These are phyloP conservation scores for Madurella mycetomatis DNA, from an alignment of 2,329 filamentous ascomycete genomes.

Conservation along the genomic window DNA sequence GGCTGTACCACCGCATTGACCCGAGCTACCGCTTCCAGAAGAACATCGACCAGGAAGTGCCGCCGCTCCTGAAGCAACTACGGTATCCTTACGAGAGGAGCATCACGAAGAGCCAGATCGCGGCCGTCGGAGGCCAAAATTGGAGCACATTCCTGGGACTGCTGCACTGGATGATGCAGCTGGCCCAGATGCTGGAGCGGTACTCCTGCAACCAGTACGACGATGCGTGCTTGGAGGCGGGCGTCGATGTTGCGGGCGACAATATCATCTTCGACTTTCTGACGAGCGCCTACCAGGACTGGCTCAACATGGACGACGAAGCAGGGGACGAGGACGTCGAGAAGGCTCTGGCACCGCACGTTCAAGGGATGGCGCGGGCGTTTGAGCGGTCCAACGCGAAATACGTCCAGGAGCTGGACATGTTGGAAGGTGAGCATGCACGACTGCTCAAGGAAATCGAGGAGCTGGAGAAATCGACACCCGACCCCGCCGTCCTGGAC, in stretches of 20 bases:
- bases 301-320: conserved; percentile 88
- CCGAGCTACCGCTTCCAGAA: conserved; percentile 91
- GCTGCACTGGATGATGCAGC: conserved; percentile 98
- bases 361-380: conserved; percentile 79
- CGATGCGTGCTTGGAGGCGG: conserved; percentile 81
- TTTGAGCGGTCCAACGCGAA: conserved; percentile 83
- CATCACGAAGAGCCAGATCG: conserved; percentile 94
- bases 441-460: conserved; percentile 80
- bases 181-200: conserved; percentile 87
- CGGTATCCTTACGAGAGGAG: conserved; percentile 92
- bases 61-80: conserved; percentile 85
- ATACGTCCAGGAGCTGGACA: conserved; percentile 77
- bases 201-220: conserved; percentile 78
- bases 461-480: conserved; percentile 80
- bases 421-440: conserved; percentile 81
- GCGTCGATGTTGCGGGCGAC: conserved; percentile 82
- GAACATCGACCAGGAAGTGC: conserved; percentile 91
- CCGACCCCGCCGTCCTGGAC: conserved; percentile 77
- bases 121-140: conserved; percentile 92
- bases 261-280: conserved; percentile 93
- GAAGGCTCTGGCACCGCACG: conserved; percentile 72
- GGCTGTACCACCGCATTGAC: conserved; percentile 94
- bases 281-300: conserved; percentile 84
- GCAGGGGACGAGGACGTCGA: conserved; percentile 81
- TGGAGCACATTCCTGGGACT: conserved; percentile 93